These are phyloP conservation scores for Nevesoporus exiguus DNA, from an alignment of 768 basidiomycete genomes.

Conservation along the genomic window DNA sequence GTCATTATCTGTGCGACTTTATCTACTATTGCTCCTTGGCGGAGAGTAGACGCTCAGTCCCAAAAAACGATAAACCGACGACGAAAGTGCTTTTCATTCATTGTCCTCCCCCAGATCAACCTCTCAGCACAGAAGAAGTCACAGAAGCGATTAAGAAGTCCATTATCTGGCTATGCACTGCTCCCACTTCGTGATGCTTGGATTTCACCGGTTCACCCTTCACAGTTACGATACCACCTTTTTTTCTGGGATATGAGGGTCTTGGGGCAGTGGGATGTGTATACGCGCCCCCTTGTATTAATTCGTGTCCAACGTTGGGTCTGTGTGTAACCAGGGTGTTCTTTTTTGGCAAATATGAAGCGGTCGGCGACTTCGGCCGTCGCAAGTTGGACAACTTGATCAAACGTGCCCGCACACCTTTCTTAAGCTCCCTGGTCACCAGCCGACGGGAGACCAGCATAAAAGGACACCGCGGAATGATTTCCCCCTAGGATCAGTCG, in stretches of 20 bases:
- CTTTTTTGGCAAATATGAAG: background rate
- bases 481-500: background rate
- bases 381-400: background rate
- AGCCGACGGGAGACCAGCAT: slow-evolving; percentile 1
- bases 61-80: slow-evolving; percentile 30
- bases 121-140: slow-evolving; percentile 61
- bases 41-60: slow-evolving; percentile 50
- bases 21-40: slow-evolving; percentile 75
- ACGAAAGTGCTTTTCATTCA: slow-evolving; percentile 64
- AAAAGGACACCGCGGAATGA: slow-evolving; percentile 4
- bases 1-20: slow-evolving; percentile 75
- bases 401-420: background rate
- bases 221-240: slow-evolving; percentile 14
- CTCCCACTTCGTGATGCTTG: slow-evolving; percentile 15
- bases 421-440: slow-evolving; percentile 10
- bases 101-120: slow-evolving; percentile 65
- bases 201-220: background rate
- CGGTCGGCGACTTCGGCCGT: slow-evolving; percentile 16
- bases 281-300: background rate
- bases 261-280: slow-evolving; percentile 21
- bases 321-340: background rate
- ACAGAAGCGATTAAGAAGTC: slow-evolving; percentile 62
- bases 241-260: slow-evolving; percentile 15
- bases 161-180: slow-evolving; percentile 53
- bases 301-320: background rate